These are phyloP conservation scores for Cryoendolithus antarcticus DNA, from an alignment of 2,329 filamentous ascomycete genomes.

Conservation along the genomic window DNA sequence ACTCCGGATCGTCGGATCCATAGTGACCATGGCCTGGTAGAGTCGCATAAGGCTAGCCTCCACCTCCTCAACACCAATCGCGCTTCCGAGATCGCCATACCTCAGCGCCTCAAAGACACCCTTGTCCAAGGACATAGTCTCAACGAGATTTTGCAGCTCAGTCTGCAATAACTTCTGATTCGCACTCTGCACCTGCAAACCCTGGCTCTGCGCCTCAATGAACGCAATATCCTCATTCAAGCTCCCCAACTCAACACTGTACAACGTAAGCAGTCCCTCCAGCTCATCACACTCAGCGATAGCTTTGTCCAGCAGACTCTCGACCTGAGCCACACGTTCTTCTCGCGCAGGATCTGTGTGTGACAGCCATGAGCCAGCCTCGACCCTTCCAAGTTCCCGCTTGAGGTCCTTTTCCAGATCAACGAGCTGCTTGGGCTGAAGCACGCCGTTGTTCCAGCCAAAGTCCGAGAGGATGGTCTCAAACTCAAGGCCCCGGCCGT, in stretches of 20 bases:
- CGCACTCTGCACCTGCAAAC: constrained; percentile 89
- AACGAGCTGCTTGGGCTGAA: constrained; percentile 63
- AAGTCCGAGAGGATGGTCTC: constrained; percentile 74
- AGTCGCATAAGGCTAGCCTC: constrained; percentile 67
- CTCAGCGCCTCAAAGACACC: constrained; percentile 63
- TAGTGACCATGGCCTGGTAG: constrained; percentile 87
- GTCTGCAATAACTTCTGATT: constrained; percentile 91
- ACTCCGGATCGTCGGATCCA: constrained; percentile 65
- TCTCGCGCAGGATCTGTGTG: constrained; percentile 71
- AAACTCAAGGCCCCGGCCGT: constrained; percentile 66
- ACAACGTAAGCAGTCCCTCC: constrained; percentile 84
- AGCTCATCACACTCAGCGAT: constrained; percentile 92
- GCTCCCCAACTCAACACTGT: constrained; percentile 87
- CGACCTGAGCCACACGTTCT: constrained; percentile 76
- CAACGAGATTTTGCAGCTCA: constrained; percentile 77
- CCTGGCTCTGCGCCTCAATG: constrained; percentile 94
- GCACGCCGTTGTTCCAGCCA: constrained; percentile 71
- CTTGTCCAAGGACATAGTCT: constrained; percentile 77
- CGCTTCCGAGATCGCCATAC: constrained; percentile 60
- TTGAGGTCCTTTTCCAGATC: constrained; percentile 73
- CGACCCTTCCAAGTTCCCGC: constrained; percentile 76
- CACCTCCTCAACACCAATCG: constrained; percentile 62
- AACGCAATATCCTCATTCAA: constrained; percentile 92
- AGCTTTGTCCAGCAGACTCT: constrained; percentile 73
- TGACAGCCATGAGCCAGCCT: constrained; percentile 84